A percentile compares a stretch with the other conserved stretches of the same genome.
Evolutionary conservation across 257 asterid species (phyloP).

Genomic region (Mitragyna speciosa): DNA sequence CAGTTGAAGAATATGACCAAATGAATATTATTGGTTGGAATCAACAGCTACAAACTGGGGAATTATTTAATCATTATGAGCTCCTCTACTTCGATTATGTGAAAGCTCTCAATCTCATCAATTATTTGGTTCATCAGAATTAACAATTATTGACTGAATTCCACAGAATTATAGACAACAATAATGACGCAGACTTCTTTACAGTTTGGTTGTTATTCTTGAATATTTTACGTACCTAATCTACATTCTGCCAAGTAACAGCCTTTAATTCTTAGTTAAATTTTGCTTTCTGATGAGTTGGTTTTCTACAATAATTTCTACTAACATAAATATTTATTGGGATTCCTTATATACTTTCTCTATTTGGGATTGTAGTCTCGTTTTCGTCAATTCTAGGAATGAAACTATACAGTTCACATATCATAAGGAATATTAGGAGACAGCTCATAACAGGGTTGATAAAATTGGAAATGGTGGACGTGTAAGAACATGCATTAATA

Average conservation of each 20-base stretch:
- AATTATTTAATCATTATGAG: constrained; percentile 10
- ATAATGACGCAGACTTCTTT: constrained; percentile 6
- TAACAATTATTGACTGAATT: constrained; percentile 3
- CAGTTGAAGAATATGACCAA: background rate
- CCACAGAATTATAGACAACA: constrained; percentile 5
- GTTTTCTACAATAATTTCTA: background rate
- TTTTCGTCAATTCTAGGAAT: no score
- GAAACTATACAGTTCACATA: no score
- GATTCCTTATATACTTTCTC: background rate
- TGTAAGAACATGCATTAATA: background rate
- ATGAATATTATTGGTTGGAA: background rate
- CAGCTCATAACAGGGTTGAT: background rate
- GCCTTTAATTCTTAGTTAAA: background rate
- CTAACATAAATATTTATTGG: background rate
- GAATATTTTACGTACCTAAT: background rate
- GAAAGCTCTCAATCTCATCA: background rate
- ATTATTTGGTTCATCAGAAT: background rate
- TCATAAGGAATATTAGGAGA: background rate
- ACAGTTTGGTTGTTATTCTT: background rate
- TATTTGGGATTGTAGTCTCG: no score
- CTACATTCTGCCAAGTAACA: constrained; percentile 1
- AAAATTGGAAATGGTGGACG: background rate
- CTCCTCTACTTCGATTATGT: background rate
- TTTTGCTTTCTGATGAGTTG: background rate
- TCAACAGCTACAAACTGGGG: constrained; percentile 12